Conservation (phyloP, 371 early-diverging fungal genomes). For the Rhizoclosmatium hyalinum region DNA sequence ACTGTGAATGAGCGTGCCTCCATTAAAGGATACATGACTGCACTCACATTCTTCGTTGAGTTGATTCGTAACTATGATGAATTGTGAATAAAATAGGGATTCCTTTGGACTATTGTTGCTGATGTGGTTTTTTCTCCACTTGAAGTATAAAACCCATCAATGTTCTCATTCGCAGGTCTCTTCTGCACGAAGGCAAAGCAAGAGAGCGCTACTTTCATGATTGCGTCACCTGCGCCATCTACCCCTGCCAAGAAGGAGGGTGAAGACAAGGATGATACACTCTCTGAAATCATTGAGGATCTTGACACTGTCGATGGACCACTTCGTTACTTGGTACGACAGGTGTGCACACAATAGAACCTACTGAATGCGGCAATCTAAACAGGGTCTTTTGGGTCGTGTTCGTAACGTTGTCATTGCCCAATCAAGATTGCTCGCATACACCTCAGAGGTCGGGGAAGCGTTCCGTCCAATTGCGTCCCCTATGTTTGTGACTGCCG, state of each 20-base stretch:
- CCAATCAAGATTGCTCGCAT: conserved; percentile 71
- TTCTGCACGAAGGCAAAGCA: neutral
- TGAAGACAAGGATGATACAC: neutral
- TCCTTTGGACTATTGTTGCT: neutral
- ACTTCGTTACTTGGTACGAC: conserved; percentile 25
- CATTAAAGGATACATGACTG: conserved; percentile 20
- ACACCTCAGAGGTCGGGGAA: conserved; percentile 78
- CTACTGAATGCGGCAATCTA: neutral
- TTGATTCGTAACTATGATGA: conserved; percentile 32
- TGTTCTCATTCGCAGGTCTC: neutral
- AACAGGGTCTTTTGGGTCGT: conserved; percentile 53
- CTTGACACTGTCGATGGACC: conserved; percentile 35
- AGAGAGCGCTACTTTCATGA: neutral
- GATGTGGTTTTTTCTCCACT: neutral
- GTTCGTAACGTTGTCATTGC: conserved; percentile 64
- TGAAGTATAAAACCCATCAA: neutral
- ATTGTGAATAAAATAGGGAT: neutral
- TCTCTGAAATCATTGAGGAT: conserved; percentile 9
- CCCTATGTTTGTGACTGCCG: conserved; percentile 38
- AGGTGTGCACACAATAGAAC: neutral
- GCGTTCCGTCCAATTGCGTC: conserved; percentile 77
- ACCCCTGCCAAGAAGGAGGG: neutral
- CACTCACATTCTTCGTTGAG: conserved; percentile 25
- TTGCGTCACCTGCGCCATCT: neutral
- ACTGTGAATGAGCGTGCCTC: conserved; percentile 29